A percentile compares a stretch with the other conserved stretches of the same genome.
Conservation (phyloP, 2,329 filamentous ascomycete species). For the Exserohilum rostratum region DNA sequence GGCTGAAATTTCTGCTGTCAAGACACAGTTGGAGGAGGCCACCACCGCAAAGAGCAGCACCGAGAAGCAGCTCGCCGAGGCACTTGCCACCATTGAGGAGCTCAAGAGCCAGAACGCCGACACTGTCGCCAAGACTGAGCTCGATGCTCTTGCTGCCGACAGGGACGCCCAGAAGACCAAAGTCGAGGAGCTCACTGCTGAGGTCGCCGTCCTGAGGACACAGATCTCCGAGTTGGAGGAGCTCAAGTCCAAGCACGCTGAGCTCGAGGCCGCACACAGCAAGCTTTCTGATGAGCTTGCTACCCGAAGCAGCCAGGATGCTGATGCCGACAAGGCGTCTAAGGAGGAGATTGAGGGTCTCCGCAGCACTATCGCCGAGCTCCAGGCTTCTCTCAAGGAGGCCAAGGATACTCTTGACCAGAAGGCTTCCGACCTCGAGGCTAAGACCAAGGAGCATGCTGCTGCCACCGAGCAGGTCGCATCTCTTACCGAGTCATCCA, state of each 20-base stretch:
- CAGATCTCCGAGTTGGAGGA: conserved; percentile 28
- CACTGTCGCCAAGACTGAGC: conserved; percentile 32
- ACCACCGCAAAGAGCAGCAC: conserved; percentile 16
- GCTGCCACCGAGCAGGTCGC: conserved; percentile 19
- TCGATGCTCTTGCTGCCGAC: conserved; percentile 35
- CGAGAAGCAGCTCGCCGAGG: conserved; percentile 30
- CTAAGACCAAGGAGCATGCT: conserved; percentile 26
- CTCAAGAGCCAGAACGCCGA: conserved; percentile 22
- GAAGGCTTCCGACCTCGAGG: conserved; percentile 27
- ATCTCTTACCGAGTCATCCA: conserved; percentile 26
- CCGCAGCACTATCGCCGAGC: conserved; percentile 33
- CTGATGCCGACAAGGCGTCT: conserved; percentile 23
- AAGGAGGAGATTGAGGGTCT: conserved; percentile 31
- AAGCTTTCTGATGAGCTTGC: conserved; percentile 19
- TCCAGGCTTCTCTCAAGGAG: conserved; percentile 30
- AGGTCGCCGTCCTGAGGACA: conserved; percentile 31
- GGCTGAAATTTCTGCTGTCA: conserved; percentile 26
- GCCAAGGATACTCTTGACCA: conserved; percentile 26
- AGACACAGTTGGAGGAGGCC: conserved; percentile 26
- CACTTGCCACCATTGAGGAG: conserved; percentile 28
- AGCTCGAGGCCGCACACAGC: conserved; percentile 25
- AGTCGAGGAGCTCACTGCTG: conserved; percentile 29
- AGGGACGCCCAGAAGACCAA: conserved; percentile 30
- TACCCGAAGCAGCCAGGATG: conserved; percentile 26
- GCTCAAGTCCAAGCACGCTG: conserved; percentile 22